Percentiles rank a stretch among this genome's conserved stretches.
phyloP scores from a whole-genome alignment of 768 basidiomycete genomes.

The Suillus weaverae region DNA sequence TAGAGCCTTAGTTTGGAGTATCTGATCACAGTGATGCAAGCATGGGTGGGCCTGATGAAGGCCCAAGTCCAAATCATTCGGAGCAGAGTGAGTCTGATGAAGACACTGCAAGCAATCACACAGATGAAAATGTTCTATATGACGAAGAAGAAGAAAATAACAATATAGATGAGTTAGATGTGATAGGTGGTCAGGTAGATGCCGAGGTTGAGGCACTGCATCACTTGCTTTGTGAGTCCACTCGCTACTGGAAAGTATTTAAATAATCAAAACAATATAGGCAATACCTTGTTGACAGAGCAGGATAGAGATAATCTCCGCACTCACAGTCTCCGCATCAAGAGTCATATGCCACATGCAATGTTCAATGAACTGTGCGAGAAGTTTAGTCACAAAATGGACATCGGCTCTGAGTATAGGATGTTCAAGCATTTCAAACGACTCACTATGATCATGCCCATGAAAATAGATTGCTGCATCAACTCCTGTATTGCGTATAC shows the following conservation, averaged over 20 bases:
- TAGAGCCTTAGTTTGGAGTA: neutral
- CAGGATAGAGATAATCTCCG: neutral
- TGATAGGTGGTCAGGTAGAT: neutral
- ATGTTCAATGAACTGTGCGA: neutral
- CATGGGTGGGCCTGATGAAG: neutral
- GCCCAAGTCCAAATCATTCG: neutral
- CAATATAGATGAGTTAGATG: neutral
- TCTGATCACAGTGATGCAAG: neutral
- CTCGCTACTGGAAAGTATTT: neutral
- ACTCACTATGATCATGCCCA: neutral
- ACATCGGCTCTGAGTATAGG: neutral
- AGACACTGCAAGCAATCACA: neutral
- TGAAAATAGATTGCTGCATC: constrained; percentile 3
- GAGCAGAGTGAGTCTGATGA: neutral
- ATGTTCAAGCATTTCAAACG: neutral
- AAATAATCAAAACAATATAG: neutral
- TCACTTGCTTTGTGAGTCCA: neutral
- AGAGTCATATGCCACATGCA: neutral
- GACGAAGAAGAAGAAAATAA: neutral
- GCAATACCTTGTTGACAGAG: neutral
- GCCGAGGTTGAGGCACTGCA: neutral
- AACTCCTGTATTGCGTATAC: constrained; percentile 3
- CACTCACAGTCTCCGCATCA: neutral
- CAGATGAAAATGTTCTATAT: neutral
- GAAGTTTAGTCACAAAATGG: neutral